Evolutionary conservation across 306 rosid species (phyloP).

Genomic region (Cucurbita ficifolia): DNA sequence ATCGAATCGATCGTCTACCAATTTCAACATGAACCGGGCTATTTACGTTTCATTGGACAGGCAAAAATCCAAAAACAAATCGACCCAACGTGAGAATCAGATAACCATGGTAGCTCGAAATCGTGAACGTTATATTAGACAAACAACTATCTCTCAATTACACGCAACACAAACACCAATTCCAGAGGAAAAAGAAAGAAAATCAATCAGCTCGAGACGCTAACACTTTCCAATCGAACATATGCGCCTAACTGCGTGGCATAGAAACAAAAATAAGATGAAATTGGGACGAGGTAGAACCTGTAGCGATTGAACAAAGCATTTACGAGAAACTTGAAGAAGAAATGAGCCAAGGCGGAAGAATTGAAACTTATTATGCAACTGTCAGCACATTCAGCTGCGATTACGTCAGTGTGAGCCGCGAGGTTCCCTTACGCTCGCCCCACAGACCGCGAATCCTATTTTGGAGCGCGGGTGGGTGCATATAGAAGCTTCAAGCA

Average conservation of each 20-base stretch:
- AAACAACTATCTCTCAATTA: background rate
- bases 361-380: background rate
- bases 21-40: background rate
- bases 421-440: background rate
- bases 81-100: background rate
- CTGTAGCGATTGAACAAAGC: slow-evolving; percentile 6
- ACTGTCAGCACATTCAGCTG: background rate
- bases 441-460: background rate
- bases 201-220: background rate
- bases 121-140: background rate
- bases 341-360: background rate
- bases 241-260: background rate
- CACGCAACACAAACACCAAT: background rate
- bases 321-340: background rate
- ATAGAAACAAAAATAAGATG: background rate
- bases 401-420: background rate
- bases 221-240: background rate
- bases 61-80: background rate
- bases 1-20: slow-evolving; percentile 3
- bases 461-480: background rate
- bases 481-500: background rate
- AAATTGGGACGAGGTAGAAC: background rate
- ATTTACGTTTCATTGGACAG: background rate
- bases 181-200: background rate
- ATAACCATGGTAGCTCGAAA: background rate